Base-by-base conservation (phyloP, 1,284 basidiomycete species). In the Naganishia sp. region DNA sequence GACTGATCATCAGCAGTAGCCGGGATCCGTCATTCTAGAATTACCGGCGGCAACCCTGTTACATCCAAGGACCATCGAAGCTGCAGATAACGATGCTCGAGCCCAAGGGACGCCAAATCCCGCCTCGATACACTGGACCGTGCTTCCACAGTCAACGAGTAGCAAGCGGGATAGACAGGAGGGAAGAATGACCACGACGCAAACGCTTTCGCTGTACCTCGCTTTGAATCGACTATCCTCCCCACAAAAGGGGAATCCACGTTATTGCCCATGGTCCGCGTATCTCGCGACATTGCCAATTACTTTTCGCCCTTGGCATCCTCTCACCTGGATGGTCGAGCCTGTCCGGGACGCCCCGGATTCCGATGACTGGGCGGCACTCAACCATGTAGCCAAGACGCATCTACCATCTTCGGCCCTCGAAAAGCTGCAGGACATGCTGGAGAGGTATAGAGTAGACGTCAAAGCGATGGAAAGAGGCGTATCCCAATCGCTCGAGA, bases 271-370 rank as follows among this genome's bases (percentile, higher is more conserved):
- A n/a, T 93, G 89, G 78, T 86, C 86, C 25, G 85, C 87, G 2
- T 94, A 91, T 73, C 86, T 94, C 63, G 86, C 86, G 0, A 83
- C 86, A 0, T 79, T 94, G 18, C 92, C 91, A 3, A 74, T 75
- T 63, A 79, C 85, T 45, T 92, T 94, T 68, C 75, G 82, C 79
- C 66, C 82, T 77, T 68, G 75, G 74, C 92, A 94, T 80, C 92
- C 92, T 11, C 80, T 93, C 16, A 84, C 86, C 15, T 90, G 89
- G 88, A 71, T 85, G n/a, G 80, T 86, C 48, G 78, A 79, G 56
- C 70, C 64, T 16, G 48, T 49, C n/a, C n/a, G 23, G 1, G 55
- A 39, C 31, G 39, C 23, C 28, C 42, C 25, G 33, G 15, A 36
- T 21, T 28, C 46, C 6, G n/a, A 48, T 2, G 43, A 57, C 13